Evolutionary conservation across 1,139 yeast species (phyloP).

Genomic region (Nematodospora anomalae): DNA sequence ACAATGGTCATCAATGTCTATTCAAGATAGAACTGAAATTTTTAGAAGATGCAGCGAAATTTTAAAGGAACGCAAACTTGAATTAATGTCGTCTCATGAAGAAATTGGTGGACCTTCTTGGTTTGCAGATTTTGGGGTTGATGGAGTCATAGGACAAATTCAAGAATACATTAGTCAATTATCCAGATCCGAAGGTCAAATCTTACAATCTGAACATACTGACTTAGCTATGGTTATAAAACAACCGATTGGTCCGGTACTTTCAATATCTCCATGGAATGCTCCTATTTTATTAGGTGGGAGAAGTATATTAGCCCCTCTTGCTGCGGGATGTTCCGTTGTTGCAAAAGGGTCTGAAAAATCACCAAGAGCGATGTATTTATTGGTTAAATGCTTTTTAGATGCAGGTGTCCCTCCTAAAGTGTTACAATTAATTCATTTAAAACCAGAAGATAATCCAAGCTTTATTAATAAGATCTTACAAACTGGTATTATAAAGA

Average conservation of each 20-base stretch:
- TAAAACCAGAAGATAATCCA: slow-evolving; percentile 26
- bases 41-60: slow-evolving; percentile 20
- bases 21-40: slow-evolving; percentile 20
- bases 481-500: slow-evolving; percentile 25
- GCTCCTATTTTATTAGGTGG: slow-evolving; percentile 44
- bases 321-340: slow-evolving; percentile 55
- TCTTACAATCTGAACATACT: slow-evolving; percentile 19
- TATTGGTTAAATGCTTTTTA: slow-evolving; percentile 31
- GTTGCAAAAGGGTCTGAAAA: slow-evolving; percentile 40
- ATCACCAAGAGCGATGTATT: slow-evolving; percentile 31
- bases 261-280: slow-evolving; percentile 50
- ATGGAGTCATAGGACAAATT: slow-evolving; percentile 22
- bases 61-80: slow-evolving; percentile 16
- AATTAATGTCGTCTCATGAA: slow-evolving; percentile 25
- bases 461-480: slow-evolving; percentile 27
- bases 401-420: slow-evolving; percentile 41
- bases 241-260: slow-evolving; percentile 46
- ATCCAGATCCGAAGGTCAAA: slow-evolving; percentile 25
- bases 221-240: slow-evolving; percentile 33
- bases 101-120: slow-evolving; percentile 40
- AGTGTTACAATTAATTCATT: slow-evolving; percentile 37
- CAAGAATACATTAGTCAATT: slow-evolving; percentile 24
- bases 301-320: slow-evolving; percentile 42
- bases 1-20: slow-evolving; percentile 24
- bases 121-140: slow-evolving; percentile 40